Base-by-base conservation (phyloP, 495 filamentous ascomycete species). In the Aspergillus panamensis region DNA sequence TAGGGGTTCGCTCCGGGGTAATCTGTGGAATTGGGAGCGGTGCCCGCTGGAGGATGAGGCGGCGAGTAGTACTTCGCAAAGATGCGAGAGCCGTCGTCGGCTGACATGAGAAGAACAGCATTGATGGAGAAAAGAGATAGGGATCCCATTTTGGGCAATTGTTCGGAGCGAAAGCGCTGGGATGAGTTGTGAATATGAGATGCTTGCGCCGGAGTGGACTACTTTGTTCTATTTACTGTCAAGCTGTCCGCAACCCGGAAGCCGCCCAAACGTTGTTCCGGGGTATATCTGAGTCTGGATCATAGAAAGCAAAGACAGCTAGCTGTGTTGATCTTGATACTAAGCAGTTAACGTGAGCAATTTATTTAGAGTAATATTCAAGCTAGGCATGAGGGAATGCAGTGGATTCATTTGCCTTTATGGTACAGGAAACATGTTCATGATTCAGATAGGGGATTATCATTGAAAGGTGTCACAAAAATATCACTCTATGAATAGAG, bases 41-140 rank as follows among this genome's bases (percentile, higher is more conserved):
- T 66, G 60, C 79, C 80, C 31, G 83, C 75, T 44, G 83, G 83
- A 62, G 86, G 79, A 74, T 97, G 94, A 50, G 91, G 93, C 49
- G 90, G 81, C 57, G 80, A 88, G 82, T 94, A 98, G 83, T 97
- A 98, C 77, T 96, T 96, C 50, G 91, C 81, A 71, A 96, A 91
- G 77, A 98, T 89, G 64, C 94, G 87, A 58, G 88, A 88, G 64
- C 87, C 87, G 66, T 97, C 92, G 68, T 94, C 87, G 59, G 87
- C 85, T 64, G 85, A 88, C 75, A 97, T 88, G 69, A 96, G 84
- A 72, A 97, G 83, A 76, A 97, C 87, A 63, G 92, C 92, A 70
- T 92, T 92, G 65, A 97, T 86, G 57, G 90, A 89, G 78, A 94
- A 93, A 59, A 97, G 84, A 57, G 91, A 91, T 72, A 97, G 66